A percentile compares a stretch with the other conserved stretches of the same genome.
Conservation (phyloP, 2,329 filamentous ascomycete genomes). For the Paecilomyces formosus region DNA sequence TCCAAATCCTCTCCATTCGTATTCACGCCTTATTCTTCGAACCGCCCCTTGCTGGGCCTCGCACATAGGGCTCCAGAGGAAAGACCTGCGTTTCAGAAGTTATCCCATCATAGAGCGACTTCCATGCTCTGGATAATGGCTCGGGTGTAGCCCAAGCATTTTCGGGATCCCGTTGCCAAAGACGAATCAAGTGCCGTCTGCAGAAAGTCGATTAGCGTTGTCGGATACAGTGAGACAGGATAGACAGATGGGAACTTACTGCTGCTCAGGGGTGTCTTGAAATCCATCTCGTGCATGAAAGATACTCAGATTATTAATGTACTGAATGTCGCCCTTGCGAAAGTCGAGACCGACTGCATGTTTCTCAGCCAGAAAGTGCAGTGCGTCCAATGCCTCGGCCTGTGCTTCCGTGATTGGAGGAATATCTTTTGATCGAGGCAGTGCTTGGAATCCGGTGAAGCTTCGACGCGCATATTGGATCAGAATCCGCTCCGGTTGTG, state of each 20-base stretch:
- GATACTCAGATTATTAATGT: constrained; percentile 46
- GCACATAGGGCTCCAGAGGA: not conserved
- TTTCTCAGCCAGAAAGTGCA: constrained; percentile 44
- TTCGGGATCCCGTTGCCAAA: constrained; percentile 43
- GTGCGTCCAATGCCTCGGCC: constrained; percentile 45
- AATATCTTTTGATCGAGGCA: constrained; percentile 35
- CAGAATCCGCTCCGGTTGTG: constrained; percentile 46
- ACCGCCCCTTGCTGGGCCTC: not conserved
- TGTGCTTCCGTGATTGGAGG: constrained; percentile 46
- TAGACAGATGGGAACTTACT: constrained; percentile 19
- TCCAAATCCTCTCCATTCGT: no score
- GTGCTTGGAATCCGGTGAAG: constrained; percentile 46
- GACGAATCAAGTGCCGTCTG: constrained; percentile 38
- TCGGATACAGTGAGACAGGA: not conserved
- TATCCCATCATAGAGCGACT: not conserved
- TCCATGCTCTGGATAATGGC: constrained; percentile 13
- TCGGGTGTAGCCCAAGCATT: constrained; percentile 39
- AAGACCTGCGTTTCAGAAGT: not conserved
- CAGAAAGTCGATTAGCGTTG: constrained; percentile 3
- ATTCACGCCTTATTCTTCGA: not conserved
- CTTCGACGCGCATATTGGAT: constrained; percentile 55
- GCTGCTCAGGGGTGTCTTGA: constrained; percentile 27
- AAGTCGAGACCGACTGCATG: constrained; percentile 38
- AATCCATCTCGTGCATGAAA: constrained; percentile 46
- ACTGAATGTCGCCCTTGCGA: constrained; percentile 44